Evolutionary conservation across 225 moss, liverwort and hornwort species (phyloP), one percentile per base, ranked within the genome.

Genomic region (Sphagnum contortum): DNA sequence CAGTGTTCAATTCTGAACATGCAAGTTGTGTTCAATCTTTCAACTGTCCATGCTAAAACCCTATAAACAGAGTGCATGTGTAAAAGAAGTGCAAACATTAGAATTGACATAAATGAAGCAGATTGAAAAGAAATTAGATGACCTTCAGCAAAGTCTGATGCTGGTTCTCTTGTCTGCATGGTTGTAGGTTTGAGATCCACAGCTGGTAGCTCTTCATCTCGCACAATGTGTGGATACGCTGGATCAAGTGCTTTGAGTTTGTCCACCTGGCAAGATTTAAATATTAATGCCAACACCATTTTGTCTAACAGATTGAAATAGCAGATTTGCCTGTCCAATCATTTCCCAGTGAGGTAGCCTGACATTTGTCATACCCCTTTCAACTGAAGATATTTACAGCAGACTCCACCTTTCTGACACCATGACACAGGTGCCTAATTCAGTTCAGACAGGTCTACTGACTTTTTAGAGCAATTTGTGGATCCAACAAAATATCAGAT

Each of bases 151-250:
- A 8, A 45, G 59, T 75, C 85, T 50, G 59, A 8, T 69, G 78
- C 71, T 48, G 68, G 68, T 61, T 64, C 60, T 5, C 63, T 64
- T 62, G 68, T 69, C 57, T 64, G 57, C 47, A 69, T 47, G 29
- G 59, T 63, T 9, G 3, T 12, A 68, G 4, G 48, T 29, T 29
- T 29, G 29, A 29, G 29, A 29, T 29, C 29, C 8, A 50, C 66
- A 13, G 49, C 56, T 49, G 67, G 66, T 45, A 64, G 58, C 65
- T 76, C 54, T 74, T 80, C 83, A 69, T 70, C 80, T 5, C 72
- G 72, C 64, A 87, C 75, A 68, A 87, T 48, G 57, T 84, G 81
- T n/a, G 71, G 72, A 64, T 87, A 83, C 2, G 61, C 64, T 14
- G 45, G 2, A 47, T 73, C 74, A 59, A 67, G 61, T 6, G 3